Base-by-base conservation (phyloP, 2,329 filamentous ascomycete species). In the Monosporascus sp. region DNA sequence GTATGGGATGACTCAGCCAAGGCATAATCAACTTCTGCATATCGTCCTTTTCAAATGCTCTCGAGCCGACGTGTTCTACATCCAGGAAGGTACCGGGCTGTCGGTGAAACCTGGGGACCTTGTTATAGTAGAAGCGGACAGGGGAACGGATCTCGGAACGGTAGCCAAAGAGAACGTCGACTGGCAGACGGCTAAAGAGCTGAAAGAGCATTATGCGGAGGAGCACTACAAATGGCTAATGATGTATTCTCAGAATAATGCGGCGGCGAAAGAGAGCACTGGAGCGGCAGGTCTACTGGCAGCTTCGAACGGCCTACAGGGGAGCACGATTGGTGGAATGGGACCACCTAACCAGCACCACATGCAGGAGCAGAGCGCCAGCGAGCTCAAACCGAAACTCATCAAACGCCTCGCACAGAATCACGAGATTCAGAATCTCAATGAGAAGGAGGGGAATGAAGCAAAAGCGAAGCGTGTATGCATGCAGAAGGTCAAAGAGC, bases 191-290 rank as follows among this genome's bases (percentile, higher is more conserved):
- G 94, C 94, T 8, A 92, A 94, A 65, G 88, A 94, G 48, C 76
- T 91, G 60, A 96, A 97, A 70, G 90, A 95, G 63, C 87, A 94
- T 62, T 95, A 93, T 61, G 89, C 89, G 2, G 91, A 97, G 68
- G 91, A 97, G 68, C 94, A 99, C 69, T 97, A 96, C 74, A 92
- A 91, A 66, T 97, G 93, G 90, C 80, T 99, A 51, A 96, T 97
- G 88, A 94, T 97, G 89, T 99, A 97, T 71, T 96, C 91, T 1
- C 87, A 91, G 69, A 89, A 85, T 66, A 90, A 83, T 7, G 81
- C 81, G 37, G 81, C 78, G 22, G 80, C 78, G 22, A 79, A 85
- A 52, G 84, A 86, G 57, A 80, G 82, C 24, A 74, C 80, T 7
- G 64, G 65, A 11, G 79, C 81, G 37, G 79, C 81, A 50, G 84